Evolutionary conservation across 257 asterid species (phyloP).

Genomic region (Phtheirospermum japonicum): DNA sequence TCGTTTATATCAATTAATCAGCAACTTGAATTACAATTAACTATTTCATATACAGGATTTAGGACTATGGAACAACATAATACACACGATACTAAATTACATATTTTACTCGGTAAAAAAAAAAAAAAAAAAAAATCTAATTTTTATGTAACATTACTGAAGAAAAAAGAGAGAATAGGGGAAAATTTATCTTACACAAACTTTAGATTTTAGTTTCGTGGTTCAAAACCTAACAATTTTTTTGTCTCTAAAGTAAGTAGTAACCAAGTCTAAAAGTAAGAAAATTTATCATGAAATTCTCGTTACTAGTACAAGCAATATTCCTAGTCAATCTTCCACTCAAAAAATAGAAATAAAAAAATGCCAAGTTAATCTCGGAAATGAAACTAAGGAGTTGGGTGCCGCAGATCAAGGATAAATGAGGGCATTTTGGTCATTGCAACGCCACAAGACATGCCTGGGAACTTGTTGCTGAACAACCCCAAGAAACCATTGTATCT

Average conservation of each 20-base stretch:
- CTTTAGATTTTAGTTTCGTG: background rate
- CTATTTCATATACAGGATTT: too few relatives aligned
- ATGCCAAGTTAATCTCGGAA: background rate
- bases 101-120: too few relatives aligned
- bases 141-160: too few relatives aligned
- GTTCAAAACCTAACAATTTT: background rate
- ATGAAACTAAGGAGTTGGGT: constrained; percentile 5
- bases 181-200: too few relatives aligned
- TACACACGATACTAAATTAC: too few relatives aligned
- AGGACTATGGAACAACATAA: too few relatives aligned
- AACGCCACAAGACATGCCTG: constrained; percentile 36
- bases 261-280: background rate
- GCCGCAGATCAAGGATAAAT: constrained; percentile 20
- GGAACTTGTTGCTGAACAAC: constrained; percentile 63
- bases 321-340: too few relatives aligned
- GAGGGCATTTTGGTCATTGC: constrained; percentile 41
- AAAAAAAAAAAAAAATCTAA: too few relatives aligned
- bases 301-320: too few relatives aligned
- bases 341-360: background rate
- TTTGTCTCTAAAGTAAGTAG: background rate
- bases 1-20: too few relatives aligned
- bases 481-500: constrained; percentile 31
- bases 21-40: too few relatives aligned
- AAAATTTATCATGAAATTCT: background rate
- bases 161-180: too few relatives aligned